Percentiles rank a stretch among this genome's conserved stretches.
Conservation (phyloP, 176 grass and related monocot genomes). For the Cenchrus fungigraminus region DNA sequence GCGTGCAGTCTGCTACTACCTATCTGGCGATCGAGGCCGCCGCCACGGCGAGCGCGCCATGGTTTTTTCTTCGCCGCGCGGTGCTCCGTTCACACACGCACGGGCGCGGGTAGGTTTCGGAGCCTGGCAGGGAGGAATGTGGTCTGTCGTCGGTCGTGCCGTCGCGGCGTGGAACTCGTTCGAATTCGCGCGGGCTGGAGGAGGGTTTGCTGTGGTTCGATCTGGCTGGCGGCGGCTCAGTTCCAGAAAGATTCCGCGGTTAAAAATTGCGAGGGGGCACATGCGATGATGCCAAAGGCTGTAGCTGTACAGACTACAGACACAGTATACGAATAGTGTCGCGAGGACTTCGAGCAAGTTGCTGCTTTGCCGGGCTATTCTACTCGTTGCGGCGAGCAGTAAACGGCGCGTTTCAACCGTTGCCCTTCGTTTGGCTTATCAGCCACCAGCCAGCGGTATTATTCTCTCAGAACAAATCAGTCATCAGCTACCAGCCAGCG, state of each 20-base stretch:
- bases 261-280: not conserved
- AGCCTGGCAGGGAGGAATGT: not conserved
- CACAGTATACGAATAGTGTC: not conserved
- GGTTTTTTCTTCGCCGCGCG: no score
- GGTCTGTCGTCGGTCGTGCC: not conserved
- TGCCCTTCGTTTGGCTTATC: no score
- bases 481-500: no score
- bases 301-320: not conserved
- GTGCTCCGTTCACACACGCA: constrained; percentile 28
- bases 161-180: not conserved
- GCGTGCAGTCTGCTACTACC: not conserved
- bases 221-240: constrained; percentile 6
- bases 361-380: not conserved
- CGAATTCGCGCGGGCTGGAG: not conserved
- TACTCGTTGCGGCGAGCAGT: no score
- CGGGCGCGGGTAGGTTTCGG: not conserved
- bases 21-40: constrained; percentile 3
- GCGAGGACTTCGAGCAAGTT: not conserved
- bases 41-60: not conserved
- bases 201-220: not conserved
- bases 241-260: constrained; percentile 33
- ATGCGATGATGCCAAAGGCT: not conserved
- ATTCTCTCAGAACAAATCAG: no score
- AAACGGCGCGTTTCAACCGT: no score
- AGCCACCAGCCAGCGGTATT: no score